Base-by-base conservation (phyloP, 768 basidiomycete species). In the Brasilioporus rufonigricans region DNA sequence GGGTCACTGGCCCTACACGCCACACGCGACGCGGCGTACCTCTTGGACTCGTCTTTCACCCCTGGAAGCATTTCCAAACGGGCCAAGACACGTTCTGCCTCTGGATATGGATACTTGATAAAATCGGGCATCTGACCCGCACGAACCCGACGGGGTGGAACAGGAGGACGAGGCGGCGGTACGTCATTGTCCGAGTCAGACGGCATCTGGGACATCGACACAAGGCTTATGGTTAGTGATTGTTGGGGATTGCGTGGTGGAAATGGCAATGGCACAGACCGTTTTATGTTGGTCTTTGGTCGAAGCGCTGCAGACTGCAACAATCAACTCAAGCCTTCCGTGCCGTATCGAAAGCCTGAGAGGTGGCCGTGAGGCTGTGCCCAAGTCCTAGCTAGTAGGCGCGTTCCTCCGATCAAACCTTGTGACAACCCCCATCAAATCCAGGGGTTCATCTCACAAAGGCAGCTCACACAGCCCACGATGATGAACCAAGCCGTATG, bases 31-130 rank as follows among this genome's bases (percentile, higher is more conserved):
- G n/a, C 27, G 27, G 27, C 61, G 29, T 27, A 69, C 65, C 35
- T 29, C 44, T 51, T 68, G 5, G 65, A 63, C n/a, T 70, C 68
- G 39, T 60, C 60, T 12, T 46, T 64, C 35, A 60, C 46, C 0
- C 46, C 48, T 1, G 48, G 16, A n/a, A 64, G 38, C 7, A 29
- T 43, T 18, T 64, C 59, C 9, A 70, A 44, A 23, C 53, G 44
- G 1, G 44, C 46, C 14, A 60, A 19, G 1, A 59, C 46, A 4
- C 32, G 53, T 26, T 51, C 55, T 0, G 21, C 19, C 19, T 59
- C 57, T 18, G 63, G 61, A 44, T 49, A 50, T 16, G 65, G 61
- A 41, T 65, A 67, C 16, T 41, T 56, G 47, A 65, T 55, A 40
- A 67, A 62, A 36, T 62, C 21, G 2, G 57, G 32, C 16, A 8